phyloP scores from a whole-genome alignment of 805 yeast species.

The Suhomyces prunicola region DNA sequence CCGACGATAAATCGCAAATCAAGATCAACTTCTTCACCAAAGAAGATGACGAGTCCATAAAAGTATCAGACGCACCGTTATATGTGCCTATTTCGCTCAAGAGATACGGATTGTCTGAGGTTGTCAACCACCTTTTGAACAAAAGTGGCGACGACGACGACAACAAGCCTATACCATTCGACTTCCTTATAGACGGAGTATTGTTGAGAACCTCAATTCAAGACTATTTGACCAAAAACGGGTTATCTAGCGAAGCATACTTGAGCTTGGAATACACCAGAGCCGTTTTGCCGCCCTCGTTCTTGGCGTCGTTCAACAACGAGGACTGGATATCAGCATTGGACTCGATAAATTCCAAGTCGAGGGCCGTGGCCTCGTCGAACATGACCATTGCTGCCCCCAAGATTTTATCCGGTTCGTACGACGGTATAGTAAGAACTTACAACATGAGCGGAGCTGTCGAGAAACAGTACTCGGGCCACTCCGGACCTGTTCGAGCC shows the following conservation, averaged over 20 bases:
- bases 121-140: conserved; percentile 82
- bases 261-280: conserved; percentile 85
- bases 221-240: conserved; percentile 72
- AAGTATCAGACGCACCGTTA: conserved; percentile 74
- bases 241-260: conserved; percentile 76
- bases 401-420: conserved; percentile 80
- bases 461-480: conserved; percentile 80
- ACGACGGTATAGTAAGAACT: conserved; percentile 91
- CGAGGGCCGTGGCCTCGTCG: conserved; percentile 20
- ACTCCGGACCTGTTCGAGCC: conserved; percentile 79
- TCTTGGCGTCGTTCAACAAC: conserved; percentile 78
- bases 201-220: conserved; percentile 75
- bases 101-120: conserved; percentile 90
- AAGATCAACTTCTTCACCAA: conserved; percentile 82
- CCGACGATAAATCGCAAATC: conserved; percentile 55
- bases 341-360: conserved; percentile 44
- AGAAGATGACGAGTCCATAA: conserved; percentile 71
- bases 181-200: conserved; percentile 84
- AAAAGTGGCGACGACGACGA: conserved; percentile 39
- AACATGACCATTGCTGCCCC: conserved; percentile 34
- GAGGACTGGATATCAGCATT: conserved; percentile 95
- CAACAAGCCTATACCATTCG: conserved; percentile 75
- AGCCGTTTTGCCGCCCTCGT: conserved; percentile 92
- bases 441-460: conserved; percentile 82
- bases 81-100: conserved; percentile 83